Conservation (phyloP, 179 eudicot genomes). For the Gypsophila paniculata region DNA sequence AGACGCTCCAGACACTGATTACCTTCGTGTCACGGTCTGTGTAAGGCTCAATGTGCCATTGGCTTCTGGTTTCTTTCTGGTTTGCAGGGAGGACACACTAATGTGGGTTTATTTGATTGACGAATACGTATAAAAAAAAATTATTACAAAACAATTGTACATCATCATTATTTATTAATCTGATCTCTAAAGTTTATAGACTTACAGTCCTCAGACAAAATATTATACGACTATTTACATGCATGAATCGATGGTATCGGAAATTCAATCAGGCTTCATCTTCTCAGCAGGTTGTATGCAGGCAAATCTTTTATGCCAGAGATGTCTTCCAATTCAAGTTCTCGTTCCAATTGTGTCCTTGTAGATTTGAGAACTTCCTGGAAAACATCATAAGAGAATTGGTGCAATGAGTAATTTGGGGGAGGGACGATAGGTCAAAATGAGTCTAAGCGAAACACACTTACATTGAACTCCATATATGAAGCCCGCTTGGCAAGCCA, state of each 20-base stretch:
- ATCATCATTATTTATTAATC: background rate
- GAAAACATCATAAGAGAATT: background rate
- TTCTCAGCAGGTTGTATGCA: slow-evolving; percentile 68
- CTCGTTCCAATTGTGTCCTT: slow-evolving; percentile 77
- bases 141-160: background rate
- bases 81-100: too few species aligned
- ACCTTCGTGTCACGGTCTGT: too few species aligned
- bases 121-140: background rate
- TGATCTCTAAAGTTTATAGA: background rate
- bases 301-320: slow-evolving; percentile 69
- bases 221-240: background rate
- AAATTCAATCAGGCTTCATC: slow-evolving; percentile 15
- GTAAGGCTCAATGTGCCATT: too few species aligned
- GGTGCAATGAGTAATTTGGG: background rate
- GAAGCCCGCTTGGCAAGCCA: slow-evolving; percentile 98
- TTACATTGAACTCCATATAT: slow-evolving; percentile 92
- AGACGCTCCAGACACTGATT: too few species aligned
- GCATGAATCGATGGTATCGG: background rate
- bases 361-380: slow-evolving; percentile 93
- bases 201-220: background rate
- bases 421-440: background rate
- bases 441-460: background rate
- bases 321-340: slow-evolving; percentile 70
- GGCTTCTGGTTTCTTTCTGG: too few species aligned
- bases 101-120: too few species aligned